Percentiles rank a stretch among this genome's conserved stretches.
These are phyloP conservation scores for Picochlorum sp. DNA, from an alignment of 139 green algal genomes.

Conservation along the genomic window DNA sequence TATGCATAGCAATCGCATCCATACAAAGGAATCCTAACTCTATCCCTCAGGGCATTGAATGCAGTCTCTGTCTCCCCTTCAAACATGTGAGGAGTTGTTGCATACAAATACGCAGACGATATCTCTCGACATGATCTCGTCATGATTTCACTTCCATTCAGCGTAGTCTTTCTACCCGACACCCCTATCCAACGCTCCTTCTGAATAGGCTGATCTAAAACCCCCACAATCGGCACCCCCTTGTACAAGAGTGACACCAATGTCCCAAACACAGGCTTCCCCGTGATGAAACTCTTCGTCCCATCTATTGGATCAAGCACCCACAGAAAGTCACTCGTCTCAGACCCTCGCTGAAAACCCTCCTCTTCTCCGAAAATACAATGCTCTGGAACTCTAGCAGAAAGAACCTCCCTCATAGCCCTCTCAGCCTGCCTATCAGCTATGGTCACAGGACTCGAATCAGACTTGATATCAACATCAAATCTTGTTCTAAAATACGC, in stretches of 20 bases:
- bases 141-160: slow-evolving; percentile 73
- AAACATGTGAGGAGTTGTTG: slow-evolving; percentile 95
- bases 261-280: slow-evolving; percentile 95
- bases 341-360: slow-evolving; percentile 34
- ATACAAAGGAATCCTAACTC: slow-evolving; percentile 76
- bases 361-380: slow-evolving; percentile 85
- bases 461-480: slow-evolving; percentile 68
- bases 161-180: slow-evolving; percentile 57
- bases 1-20: slow-evolving; percentile 99
- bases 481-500: slow-evolving; percentile 69
- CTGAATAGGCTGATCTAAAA: slow-evolving; percentile 93
- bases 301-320: slow-evolving; percentile 98
- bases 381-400: slow-evolving; percentile 56
- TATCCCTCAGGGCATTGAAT: slow-evolving; percentile 64
- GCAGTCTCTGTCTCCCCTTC: slow-evolving; percentile 36
- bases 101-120: slow-evolving; percentile 59
- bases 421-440: slow-evolving; percentile 72
- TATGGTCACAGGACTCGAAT: slow-evolving; percentile 73
- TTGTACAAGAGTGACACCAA: slow-evolving; percentile 84
- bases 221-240: slow-evolving; percentile 80
- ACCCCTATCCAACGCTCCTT: slow-evolving; percentile 89
- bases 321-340: slow-evolving; percentile 61
- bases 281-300: slow-evolving; percentile 99
- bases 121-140: slow-evolving; percentile 32
- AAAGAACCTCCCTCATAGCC: slow-evolving; percentile 62